phyloP scores from a whole-genome alignment of 805 yeast species.

The Candida boidinii region DNA sequence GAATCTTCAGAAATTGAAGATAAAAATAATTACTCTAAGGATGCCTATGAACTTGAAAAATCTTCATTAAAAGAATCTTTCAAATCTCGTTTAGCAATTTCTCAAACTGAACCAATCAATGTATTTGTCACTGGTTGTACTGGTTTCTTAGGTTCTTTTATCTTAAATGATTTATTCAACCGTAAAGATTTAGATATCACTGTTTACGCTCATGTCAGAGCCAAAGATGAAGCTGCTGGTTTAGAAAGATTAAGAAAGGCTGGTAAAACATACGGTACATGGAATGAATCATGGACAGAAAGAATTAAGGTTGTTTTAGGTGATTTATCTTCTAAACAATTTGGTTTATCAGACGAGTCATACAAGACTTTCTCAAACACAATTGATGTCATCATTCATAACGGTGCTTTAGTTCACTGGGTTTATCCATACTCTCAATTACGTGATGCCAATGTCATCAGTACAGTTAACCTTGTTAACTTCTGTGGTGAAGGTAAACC shows the following conservation, averaged over 20 bases:
- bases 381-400: slow-evolving; percentile 83
- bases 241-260: slow-evolving; percentile 67
- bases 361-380: slow-evolving; percentile 53
- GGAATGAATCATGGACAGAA: slow-evolving; percentile 53
- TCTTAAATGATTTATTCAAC: slow-evolving; percentile 65
- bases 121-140: slow-evolving; percentile 93
- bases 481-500: slow-evolving; percentile 74
- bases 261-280: slow-evolving; percentile 74
- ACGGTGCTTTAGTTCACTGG: slow-evolving; percentile 99
- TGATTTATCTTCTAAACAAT: slow-evolving; percentile 61
- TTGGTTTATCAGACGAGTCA: slow-evolving; percentile 51
- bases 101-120: slow-evolving; percentile 17
- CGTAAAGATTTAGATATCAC: slow-evolving; percentile 43
- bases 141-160: slow-evolving; percentile 91
- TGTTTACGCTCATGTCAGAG: slow-evolving; percentile 88
- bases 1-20: slow-evolving; percentile 15
- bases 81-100: slow-evolving; percentile 28
- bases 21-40: slow-evolving; percentile 52
- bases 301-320: slow-evolving; percentile 73
- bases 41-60: slow-evolving; percentile 50
- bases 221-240: slow-evolving; percentile 58
- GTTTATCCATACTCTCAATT: slow-evolving; percentile 87
- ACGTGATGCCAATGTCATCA: slow-evolving; percentile 87
- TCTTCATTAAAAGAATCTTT: slow-evolving; percentile 34
- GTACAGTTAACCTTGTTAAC: slow-evolving; percentile 77